Base-by-base conservation (phyloP, 108 stramenopile genomes). In the Pinguiococcus pyrenoidosus region DNA sequence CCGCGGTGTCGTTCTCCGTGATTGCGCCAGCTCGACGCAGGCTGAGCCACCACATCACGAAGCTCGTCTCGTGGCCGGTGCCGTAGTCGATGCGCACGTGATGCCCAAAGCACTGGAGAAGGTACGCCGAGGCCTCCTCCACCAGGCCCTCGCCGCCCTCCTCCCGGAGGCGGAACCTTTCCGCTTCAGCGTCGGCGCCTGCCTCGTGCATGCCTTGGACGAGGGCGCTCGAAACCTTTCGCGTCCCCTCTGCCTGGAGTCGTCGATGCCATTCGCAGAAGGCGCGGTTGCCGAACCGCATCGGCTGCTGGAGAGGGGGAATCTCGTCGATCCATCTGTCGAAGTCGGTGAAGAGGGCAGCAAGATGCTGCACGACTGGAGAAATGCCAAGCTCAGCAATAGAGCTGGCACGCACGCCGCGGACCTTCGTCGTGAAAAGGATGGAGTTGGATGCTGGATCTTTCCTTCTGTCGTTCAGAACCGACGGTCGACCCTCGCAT, bases 11-110 rank as follows among this genome's bases (percentile, higher is more conserved):
- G 9, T 30, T 12, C 16, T 46, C 46, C 14, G 32, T 7, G 5
- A 46, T 29, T 12, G 22, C 46, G 5, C 46, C 46, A 26, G 22
- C 5, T 14, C 22, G 6, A 6, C 3, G 4, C 5, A 46, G 46
- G 33, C 46, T 10, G 39, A 5, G 1, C 17, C 37, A 14, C 38
- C 85, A 81, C 2, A 94, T 79, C 13, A 79, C 46, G 64, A 93
- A 90, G 32, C 81, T 83, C n/a, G 66, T 80, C 55, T 94, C 92
- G 54, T 94, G 92, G 10, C 92, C 91, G 20, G 92, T 94, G 7
- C 92, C 92, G 62, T 86, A 94, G 54, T 94, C 92, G 24, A 90
- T 69, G 28, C 89, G 77, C 37, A 69, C 67, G 3, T 80, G 71
- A 59, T 90, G 83, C 8, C 87, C 92, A 67, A 94, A 94, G 0